phyloP scores from a whole-genome alignment of 495 filamentous ascomycete genomes.

The Daldinia concentrica region DNA sequence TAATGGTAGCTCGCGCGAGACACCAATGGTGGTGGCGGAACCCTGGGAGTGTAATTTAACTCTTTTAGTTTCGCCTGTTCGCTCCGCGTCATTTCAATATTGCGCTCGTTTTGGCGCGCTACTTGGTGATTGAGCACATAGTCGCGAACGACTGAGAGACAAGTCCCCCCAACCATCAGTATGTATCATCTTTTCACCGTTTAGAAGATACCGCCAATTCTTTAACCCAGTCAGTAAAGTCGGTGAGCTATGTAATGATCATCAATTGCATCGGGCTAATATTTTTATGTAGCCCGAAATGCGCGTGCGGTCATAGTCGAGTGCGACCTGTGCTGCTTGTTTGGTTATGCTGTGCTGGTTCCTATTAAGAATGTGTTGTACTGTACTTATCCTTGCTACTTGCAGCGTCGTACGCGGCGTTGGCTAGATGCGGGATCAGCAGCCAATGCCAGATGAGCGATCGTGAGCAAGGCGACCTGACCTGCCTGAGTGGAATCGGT shows the following conservation, averaged over 20 bases:
- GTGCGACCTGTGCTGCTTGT: constrained; percentile 1
- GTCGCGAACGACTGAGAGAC: background rate
- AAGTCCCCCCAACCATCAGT: background rate
- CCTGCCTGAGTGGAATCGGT: constrained; percentile 5
- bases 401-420: constrained; percentile 38
- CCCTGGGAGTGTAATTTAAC: constrained; percentile 36
- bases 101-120: constrained; percentile 14
- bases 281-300: background rate
- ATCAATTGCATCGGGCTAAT: background rate
- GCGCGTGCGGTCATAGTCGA: constrained; percentile 4
- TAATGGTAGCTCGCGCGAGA: constrained; percentile 15
- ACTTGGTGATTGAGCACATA: background rate
- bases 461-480: constrained; percentile 32
- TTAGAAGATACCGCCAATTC: background rate
- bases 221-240: constrained; percentile 14
- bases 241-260: constrained; percentile 4
- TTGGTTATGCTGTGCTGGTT: constrained; percentile 32
- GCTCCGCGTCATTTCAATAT: constrained; percentile 18
- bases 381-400: constrained; percentile 29
- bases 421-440: constrained; percentile 42
- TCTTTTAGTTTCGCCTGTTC: constrained; percentile 7
- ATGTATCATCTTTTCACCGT: background rate
- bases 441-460: constrained; percentile 43
- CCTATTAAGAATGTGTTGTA: constrained; percentile 32
- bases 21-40: constrained; percentile 6